Conservation (phyloP, 1,139 yeast species). For the Zygoascus hellenicus region DNA sequence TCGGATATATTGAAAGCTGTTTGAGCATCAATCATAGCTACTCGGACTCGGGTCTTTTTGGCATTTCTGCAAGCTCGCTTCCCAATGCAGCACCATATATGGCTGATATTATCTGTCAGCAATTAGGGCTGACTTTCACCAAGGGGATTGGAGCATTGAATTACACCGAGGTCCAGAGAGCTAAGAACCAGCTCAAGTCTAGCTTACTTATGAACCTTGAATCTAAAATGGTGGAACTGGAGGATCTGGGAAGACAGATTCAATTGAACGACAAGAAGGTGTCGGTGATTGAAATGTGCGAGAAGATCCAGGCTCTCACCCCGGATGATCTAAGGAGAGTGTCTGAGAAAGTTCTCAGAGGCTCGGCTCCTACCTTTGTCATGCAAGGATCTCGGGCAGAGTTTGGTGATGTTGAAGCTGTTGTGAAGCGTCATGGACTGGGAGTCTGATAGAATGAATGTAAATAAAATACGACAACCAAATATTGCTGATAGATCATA, state of each 20-base stretch:
- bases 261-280: slow-evolving; percentile 76
- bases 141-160: slow-evolving; percentile 53
- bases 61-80: slow-evolving; percentile 76
- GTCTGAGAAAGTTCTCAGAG: slow-evolving; percentile 72
- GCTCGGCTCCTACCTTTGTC: slow-evolving; percentile 72
- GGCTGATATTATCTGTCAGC: slow-evolving; percentile 75
- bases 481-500: too few relatives aligned
- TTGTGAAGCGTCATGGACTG: slow-evolving; percentile 65
- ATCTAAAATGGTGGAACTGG: slow-evolving; percentile 83
- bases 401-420: slow-evolving; percentile 76
- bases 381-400: slow-evolving; percentile 82
- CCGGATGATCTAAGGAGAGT: slow-evolving; percentile 64
- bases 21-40: slow-evolving; percentile 85
- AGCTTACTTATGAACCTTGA: slow-evolving; percentile 90
- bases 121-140: slow-evolving; percentile 59
- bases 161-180: slow-evolving; percentile 64
- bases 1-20: slow-evolving; percentile 88
- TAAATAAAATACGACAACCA: too few relatives aligned
- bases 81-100: slow-evolving; percentile 83
- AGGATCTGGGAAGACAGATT: slow-evolving; percentile 92
- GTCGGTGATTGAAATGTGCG: slow-evolving; percentile 80
- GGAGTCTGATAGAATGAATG: slow-evolving; percentile 38
- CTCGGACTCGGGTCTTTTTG: slow-evolving; percentile 86
- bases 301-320: slow-evolving; percentile 61
- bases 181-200: slow-evolving; percentile 88